Evolutionary conservation across 129 eudicot species (phyloP).

Genomic region (Flaveria robusta): DNA sequence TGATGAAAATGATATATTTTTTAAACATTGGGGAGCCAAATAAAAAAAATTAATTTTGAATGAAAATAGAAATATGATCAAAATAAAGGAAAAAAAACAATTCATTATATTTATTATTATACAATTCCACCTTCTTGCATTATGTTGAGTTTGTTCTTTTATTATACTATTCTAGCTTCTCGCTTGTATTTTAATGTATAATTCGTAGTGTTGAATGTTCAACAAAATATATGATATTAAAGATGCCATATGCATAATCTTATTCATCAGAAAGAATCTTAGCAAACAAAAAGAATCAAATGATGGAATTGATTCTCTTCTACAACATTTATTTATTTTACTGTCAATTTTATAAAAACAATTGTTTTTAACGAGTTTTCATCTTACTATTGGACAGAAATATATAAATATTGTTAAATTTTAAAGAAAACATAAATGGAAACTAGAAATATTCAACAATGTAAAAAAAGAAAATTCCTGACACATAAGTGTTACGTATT

Average conservation of each 20-base stretch:
- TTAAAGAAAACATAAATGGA: not conserved
- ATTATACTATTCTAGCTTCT: too few species aligned
- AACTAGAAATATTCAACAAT: not conserved
- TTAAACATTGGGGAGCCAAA: too few species aligned
- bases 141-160: too few species aligned
- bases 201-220: too few species aligned
- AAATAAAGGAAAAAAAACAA: too few species aligned
- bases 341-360: not conserved
- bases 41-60: too few species aligned
- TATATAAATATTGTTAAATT: not conserved
- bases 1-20: too few species aligned
- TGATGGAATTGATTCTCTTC: slow-evolving; percentile 31
- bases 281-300: slow-evolving; percentile 24
- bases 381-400: not conserved
- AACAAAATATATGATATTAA: not conserved
- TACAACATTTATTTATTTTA: slow-evolving; percentile 25
- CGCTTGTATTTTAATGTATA: too few species aligned
- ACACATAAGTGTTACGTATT: not conserved
- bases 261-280: slow-evolving; percentile 27
- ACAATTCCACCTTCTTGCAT: too few species aligned
- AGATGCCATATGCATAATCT: slow-evolving; percentile 10
- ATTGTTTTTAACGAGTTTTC: not conserved
- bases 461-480: not conserved
- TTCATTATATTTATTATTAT: too few species aligned
- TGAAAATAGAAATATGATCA: too few species aligned